phyloP scores from a whole-genome alignment of 768 basidiomycete genomes.

The Rhizopogon roseolus region DNA sequence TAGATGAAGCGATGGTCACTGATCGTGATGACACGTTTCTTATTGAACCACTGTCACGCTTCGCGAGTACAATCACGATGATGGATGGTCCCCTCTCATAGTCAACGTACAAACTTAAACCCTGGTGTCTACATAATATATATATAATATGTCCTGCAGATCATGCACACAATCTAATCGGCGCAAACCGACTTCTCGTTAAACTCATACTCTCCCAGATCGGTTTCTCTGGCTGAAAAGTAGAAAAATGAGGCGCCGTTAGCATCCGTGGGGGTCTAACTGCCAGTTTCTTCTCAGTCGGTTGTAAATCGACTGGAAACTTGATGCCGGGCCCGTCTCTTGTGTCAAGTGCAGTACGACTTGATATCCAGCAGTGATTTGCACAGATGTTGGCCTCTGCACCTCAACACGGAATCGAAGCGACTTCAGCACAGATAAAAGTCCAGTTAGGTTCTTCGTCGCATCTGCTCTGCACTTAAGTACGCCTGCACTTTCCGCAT shows the following conservation, averaged over 20 bases:
- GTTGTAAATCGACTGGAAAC: conserved; percentile 70
- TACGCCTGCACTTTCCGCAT: conserved; percentile 57
- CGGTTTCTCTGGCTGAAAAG: conserved; percentile 24
- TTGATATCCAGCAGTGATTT: conserved; percentile 42
- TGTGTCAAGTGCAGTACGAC: conserved; percentile 65
- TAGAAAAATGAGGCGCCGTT: conserved; percentile 12
- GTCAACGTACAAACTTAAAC: not conserved
- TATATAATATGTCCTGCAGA: conserved; percentile 10
- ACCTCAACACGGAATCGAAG: conserved; percentile 85
- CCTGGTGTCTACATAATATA: conserved; percentile 1
- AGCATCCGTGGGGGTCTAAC: conserved; percentile 36
- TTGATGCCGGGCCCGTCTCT: conserved; percentile 84
- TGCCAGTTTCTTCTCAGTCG: conserved; percentile 69
- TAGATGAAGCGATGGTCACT: conserved; percentile 24
- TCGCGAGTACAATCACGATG: conserved; percentile 32
- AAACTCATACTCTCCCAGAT: conserved; percentile 21
- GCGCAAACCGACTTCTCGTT: conserved; percentile 30
- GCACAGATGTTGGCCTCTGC: conserved; percentile 34
- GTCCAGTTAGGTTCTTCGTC: conserved; percentile 48
- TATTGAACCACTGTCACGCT: conserved; percentile 25
- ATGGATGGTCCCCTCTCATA: conserved; percentile 30
- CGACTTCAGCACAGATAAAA: conserved; percentile 55
- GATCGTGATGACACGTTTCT: conserved; percentile 22
- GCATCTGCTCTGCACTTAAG: conserved; percentile 80
- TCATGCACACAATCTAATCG: conserved; percentile 14